Evolutionary conservation across 2,329 filamentous ascomycete genomes (phyloP), one percentile per base, ranked within the genome.

Genomic region (Laburnicola sp.): DNA sequence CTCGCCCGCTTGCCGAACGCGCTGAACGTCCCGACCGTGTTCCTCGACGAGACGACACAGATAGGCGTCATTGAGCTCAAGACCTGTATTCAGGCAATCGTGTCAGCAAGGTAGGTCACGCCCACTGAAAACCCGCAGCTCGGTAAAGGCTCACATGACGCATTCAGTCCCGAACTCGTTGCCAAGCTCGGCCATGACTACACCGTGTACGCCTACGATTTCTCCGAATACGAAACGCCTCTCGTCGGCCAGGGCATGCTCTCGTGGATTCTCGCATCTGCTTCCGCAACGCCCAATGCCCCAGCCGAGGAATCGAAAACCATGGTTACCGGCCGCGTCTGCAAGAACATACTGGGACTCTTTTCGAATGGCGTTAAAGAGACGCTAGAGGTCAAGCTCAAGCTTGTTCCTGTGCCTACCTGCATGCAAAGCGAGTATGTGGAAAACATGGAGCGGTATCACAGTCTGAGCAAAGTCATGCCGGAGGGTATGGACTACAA

Each of bases 191-290:
- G 87, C 75, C 76, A 83, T 73, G 92, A 99, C 75, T 99, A 94
- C 75, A 94, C 91, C n/a, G 86, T 99, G 50, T 99, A 99, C 74
- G 91, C 93, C 27, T 90, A 91, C 76, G 94, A 99, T 73, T 97
- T 93, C 73, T 97, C 94, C 9, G 94, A 99, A 75, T 89, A 89
- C 58, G 92, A 97, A 68, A 90, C 87, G 16, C 94, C 95, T 46
- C 81, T 97, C 49, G 93, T 97, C 23, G 94, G 94, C 22, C 93
- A 99, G 74, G 94, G 95, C 46, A 90, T 97, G 86, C 80, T 99
- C 21, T 97, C 94, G 32, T 88, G 88, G 82, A 85, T 87, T 22
- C 79, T 97, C 39, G 81, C 82, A 43, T 79, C 80, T n/a, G 74
- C 82, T 46, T 82, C 84, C 68, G 66, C 80, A 48, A 80, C 78